Base-by-base conservation (phyloP, 2,329 filamentous ascomycete genomes). In the Neurospora crassa region DNA sequence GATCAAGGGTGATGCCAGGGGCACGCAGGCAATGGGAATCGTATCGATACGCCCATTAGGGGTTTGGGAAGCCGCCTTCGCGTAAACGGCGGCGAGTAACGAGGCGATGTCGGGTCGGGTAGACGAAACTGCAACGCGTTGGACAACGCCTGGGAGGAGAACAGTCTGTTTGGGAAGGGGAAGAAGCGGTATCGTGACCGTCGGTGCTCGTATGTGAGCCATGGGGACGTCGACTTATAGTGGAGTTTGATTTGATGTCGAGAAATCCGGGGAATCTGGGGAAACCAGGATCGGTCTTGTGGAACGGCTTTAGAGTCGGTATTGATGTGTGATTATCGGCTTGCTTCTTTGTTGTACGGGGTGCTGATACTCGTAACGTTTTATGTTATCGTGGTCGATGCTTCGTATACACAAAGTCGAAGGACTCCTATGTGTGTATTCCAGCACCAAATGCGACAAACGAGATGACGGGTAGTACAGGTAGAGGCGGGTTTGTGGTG, bases 21-120 rank as follows among this genome's bases (percentile, higher is more conserved):
- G 96, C 70, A 98, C 90, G 80, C 95, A 98, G 70, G 92, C 93
- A 75, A 98, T 90, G 10, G 92, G 90, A 76, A 97, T 89, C 75
- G 85, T 84, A 75, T 90, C 87, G 78, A 90, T 85, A 74, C 87
- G 84, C 75, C 89, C 85, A 73, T 86, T 87, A 40, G 89, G 87
- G 75, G 90, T 88, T 77, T 90, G 90, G 53, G 88, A 87, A 42
- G 91, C 86, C 40, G 90, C 90, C 76, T 90, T 89, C 77, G 92
- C 92, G 81, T 97, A 95, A 72, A 97, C 88, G 76, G 91, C 90
- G 24, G 94, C 92, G 71, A 99, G 89, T 67, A 98, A 88, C 69
- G 95, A 92, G 70, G 93, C 91, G 75, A 98, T 91, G 81, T 98
- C 96, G 75, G 93, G 90, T 69, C 95, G 92, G 80, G 91, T 86